Evolutionary conservation across 169 alveolate species (phyloP).

Genomic region (Plasmodium vivax): DNA sequence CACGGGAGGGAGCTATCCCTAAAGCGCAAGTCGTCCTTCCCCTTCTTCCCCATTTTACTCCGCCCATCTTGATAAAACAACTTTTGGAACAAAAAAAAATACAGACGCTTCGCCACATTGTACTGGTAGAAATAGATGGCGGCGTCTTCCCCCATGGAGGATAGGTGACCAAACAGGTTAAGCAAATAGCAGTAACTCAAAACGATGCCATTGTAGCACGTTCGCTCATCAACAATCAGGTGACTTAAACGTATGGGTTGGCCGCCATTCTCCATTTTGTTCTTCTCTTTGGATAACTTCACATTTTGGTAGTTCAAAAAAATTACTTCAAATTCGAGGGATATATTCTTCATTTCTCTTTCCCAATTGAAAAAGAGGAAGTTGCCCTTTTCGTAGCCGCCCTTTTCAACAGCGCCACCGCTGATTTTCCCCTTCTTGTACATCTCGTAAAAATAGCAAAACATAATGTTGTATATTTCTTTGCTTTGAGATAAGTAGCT

Average conservation of each 20-base stretch:
- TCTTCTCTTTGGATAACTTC: conserved; percentile 15
- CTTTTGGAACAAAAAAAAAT: conserved; percentile 67
- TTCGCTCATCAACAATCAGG: conserved; percentile 17
- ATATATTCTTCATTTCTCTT: conserved; percentile 62
- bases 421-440: background rate
- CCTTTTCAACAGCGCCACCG: background rate
- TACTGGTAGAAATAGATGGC: conserved; percentile 67
- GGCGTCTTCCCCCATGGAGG: conserved; percentile 38
- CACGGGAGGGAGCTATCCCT: background rate
- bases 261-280: background rate
- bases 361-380: conserved; percentile 50
- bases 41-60: background rate
- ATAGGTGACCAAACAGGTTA: conserved; percentile 38
- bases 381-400: background rate
- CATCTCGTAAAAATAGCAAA: conserved; percentile 38
- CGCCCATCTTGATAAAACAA: conserved; percentile 6
- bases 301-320: conserved; percentile 43
- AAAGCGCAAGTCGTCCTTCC: background rate
- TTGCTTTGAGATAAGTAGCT: background rate
- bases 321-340: conserved; percentile 32
- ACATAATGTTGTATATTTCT: conserved; percentile 42
- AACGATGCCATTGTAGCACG: conserved; percentile 47
- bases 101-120: conserved; percentile 59
- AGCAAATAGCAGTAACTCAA: conserved; percentile 62
- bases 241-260: background rate